Conservation (phyloP, 768 basidiomycete species). For the Termitomyces sp. region DNA sequence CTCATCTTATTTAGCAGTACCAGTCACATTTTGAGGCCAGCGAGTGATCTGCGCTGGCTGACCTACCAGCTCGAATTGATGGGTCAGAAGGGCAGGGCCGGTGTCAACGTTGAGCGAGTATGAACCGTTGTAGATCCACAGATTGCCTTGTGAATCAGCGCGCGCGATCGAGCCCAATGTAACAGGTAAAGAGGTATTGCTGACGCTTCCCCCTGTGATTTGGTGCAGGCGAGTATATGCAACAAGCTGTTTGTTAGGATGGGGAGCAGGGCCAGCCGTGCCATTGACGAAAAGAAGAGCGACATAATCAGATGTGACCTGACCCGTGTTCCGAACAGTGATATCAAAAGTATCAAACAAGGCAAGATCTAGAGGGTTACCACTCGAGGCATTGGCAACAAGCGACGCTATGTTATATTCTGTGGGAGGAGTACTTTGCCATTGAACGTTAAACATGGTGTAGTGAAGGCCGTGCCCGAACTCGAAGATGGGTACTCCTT, state of each 20-base stretch:
- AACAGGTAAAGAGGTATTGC: slow-evolving; percentile 30
- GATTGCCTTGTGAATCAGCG: slow-evolving; percentile 38
- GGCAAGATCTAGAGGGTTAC: slow-evolving; percentile 32
- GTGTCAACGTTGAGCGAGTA: slow-evolving; percentile 41
- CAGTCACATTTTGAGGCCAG: slow-evolving; percentile 25
- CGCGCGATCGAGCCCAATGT: slow-evolving; percentile 45
- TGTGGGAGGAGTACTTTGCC: slow-evolving; percentile 26
- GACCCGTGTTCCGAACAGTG: slow-evolving; percentile 42
- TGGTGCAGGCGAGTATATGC: slow-evolving; percentile 36
- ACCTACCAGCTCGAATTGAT: slow-evolving; percentile 39
- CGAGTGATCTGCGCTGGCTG: slow-evolving; percentile 29
- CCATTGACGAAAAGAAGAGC: slow-evolving; percentile 46
- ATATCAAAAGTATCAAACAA: slow-evolving; percentile 45
- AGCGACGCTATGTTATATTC: slow-evolving; percentile 37
- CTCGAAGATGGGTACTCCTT: slow-evolving; percentile 42
- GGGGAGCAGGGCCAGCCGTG: slow-evolving; percentile 41
- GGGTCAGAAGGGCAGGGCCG: slow-evolving; percentile 27
- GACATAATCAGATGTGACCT: slow-evolving; percentile 47
- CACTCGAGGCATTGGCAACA: slow-evolving; percentile 18
- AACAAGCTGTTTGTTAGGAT: slow-evolving; percentile 47
- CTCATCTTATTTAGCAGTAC: neutral
- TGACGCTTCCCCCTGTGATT: slow-evolving; percentile 20
- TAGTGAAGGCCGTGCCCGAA: slow-evolving; percentile 53
- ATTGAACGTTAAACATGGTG: slow-evolving; percentile 40
- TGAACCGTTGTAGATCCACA: slow-evolving; percentile 38